A percentile compares a stretch with the other conserved stretches of the same genome.
Evolutionary conservation across 1,284 basidiomycete species (phyloP).

Genomic region (Puccinia coronata): DNA sequence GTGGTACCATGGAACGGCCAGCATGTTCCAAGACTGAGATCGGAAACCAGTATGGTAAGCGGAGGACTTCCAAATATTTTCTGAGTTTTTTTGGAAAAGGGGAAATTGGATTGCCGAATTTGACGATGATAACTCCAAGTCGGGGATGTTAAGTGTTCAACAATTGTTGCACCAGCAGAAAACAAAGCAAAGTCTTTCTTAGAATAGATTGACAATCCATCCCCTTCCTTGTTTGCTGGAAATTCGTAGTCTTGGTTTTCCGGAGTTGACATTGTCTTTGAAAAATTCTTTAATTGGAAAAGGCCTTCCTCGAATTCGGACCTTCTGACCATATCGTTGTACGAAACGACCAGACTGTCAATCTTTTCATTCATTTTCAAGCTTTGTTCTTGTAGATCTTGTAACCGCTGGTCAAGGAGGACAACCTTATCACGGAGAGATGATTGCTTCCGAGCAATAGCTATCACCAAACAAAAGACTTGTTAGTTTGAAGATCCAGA

Average conservation of each 20-base stretch:
- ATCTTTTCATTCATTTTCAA: not conserved
- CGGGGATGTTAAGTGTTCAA: not conserved
- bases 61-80: not conserved
- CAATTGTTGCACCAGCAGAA: not conserved
- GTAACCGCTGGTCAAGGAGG: not conserved
- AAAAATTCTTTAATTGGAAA: not conserved
- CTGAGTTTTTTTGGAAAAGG: not conserved
- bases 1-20: constrained; percentile 17
- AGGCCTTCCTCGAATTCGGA: not conserved
- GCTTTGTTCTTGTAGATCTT: not conserved
- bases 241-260: not conserved
- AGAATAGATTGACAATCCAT: not conserved
- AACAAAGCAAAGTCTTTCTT: not conserved
- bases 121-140: not conserved
- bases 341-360: too few relatives aligned
- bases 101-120: not conserved
- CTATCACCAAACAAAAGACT: too few relatives aligned
- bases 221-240: not conserved
- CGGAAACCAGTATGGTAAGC: not conserved
- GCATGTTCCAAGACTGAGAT: constrained; percentile 6
- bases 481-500: too few relatives aligned
- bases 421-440: not conserved
- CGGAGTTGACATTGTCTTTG: not conserved
- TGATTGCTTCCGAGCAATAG: not conserved
- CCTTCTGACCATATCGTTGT: not conserved